Evolutionary conservation across 2,329 filamentous ascomycete species (phyloP).

Genomic region (Hymenoscyphus infarciens): DNA sequence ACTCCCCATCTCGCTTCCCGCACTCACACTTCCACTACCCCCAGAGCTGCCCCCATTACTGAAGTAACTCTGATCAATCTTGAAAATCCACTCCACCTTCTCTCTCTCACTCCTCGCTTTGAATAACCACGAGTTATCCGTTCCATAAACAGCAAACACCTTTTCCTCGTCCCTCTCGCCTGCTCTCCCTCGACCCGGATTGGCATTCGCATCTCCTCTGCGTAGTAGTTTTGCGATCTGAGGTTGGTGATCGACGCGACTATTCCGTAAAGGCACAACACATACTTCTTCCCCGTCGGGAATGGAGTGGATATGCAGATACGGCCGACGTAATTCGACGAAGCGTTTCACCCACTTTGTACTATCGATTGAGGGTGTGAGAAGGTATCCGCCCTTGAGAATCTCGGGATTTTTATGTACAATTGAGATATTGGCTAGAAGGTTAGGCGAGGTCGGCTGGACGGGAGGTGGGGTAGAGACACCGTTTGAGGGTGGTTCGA

Average conservation of each 20-base stretch:
- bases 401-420: slow-evolving; percentile 77
- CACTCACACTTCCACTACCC: slow-evolving; percentile 19
- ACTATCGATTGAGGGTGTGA: slow-evolving; percentile 78
- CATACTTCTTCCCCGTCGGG: slow-evolving; percentile 87
- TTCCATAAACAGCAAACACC: slow-evolving; percentile 92
- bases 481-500: slow-evolving; percentile 66
- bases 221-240: slow-evolving; percentile 74
- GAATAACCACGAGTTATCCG: slow-evolving; percentile 93
- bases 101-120: slow-evolving; percentile 83
- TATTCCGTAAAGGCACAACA: slow-evolving; percentile 83
- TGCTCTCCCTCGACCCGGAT: slow-evolving; percentile 29
- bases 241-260: slow-evolving; percentile 87
- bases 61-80: slow-evolving; percentile 69
- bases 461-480: slow-evolving; percentile 37
- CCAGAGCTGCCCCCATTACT: slow-evolving; percentile 23
- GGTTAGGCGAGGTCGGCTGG: slow-evolving; percentile 52
- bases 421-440: slow-evolving; percentile 72
- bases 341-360: slow-evolving; percentile 89
- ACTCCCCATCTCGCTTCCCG: background rate
- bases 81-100: slow-evolving; percentile 95
- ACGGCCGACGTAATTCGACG: slow-evolving; percentile 86
- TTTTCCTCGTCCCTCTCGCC: slow-evolving; percentile 33
- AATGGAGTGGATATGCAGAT: slow-evolving; percentile 83
- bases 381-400: slow-evolving; percentile 82
- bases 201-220: slow-evolving; percentile 28